Percentiles rank a stretch among this genome's conserved stretches.
Evolutionary conservation across 2,329 filamentous ascomycete genomes (phyloP).

Genomic region (Fusarium camptoceras): DNA sequence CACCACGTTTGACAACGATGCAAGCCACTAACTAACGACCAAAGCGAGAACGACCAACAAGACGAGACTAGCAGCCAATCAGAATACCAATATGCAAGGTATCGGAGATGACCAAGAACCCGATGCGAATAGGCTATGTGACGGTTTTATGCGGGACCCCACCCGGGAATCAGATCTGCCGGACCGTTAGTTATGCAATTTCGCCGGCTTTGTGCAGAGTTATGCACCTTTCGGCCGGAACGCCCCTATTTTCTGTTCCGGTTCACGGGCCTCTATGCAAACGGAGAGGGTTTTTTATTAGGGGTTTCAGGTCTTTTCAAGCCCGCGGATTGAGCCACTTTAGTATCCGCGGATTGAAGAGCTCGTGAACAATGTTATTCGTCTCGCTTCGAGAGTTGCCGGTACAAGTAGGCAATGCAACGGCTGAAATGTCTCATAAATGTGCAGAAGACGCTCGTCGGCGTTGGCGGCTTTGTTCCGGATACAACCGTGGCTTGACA

Average conservation of each 20-base stretch:
- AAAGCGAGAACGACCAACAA: conserved; percentile 5
- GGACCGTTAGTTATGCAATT: conserved; percentile 22
- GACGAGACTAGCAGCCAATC: neutral
- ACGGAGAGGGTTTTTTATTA: neutral
- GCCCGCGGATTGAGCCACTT: neutral
- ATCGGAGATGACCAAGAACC: neutral
- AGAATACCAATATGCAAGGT: neutral
- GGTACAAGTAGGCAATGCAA: neutral
- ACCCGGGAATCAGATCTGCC: conserved; percentile 17
- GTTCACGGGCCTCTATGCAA: neutral
- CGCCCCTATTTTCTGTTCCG: conserved; percentile 12
- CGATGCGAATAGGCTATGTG: neutral
- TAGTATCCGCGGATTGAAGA: no score
- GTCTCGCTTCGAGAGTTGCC: neutral
- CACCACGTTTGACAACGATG: neutral
- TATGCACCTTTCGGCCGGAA: conserved; percentile 10
- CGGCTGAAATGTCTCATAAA: neutral
- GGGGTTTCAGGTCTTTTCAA: neutral
- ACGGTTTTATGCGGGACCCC: conserved; percentile 30
- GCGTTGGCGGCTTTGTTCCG: neutral
- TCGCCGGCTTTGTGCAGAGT: neutral
- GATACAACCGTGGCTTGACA: neutral
- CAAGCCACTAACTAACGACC: neutral
- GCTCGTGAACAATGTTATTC: neutral
- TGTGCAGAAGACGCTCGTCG: neutral